Percentiles rank a stretch among this genome's conserved stretches.
Evolutionary conservation across 805 yeast genomes (phyloP).

Genomic region (Yamadazyma laniorum): DNA sequence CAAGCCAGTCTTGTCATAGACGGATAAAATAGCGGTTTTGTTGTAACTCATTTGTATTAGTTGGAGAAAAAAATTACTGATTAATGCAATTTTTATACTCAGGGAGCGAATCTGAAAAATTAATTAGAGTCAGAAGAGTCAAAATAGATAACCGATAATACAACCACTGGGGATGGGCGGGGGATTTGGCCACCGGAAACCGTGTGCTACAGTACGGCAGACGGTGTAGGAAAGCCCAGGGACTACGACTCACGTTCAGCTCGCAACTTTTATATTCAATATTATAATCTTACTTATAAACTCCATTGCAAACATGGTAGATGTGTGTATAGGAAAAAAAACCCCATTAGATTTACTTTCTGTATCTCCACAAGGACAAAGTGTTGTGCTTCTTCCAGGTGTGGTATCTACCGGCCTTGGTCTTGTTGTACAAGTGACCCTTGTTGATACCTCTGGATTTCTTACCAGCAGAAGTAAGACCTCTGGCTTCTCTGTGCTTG

Average conservation of each 20-base stretch:
- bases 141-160: too few species aligned
- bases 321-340: too few species aligned
- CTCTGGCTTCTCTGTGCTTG: slow-evolving; percentile 99
- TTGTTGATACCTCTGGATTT: slow-evolving; percentile 99
- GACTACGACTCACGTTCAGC: too few species aligned
- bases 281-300: too few species aligned
- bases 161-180: too few species aligned
- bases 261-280: too few species aligned
- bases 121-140: slow-evolving; percentile 9
- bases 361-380: slow-evolving; percentile 98
- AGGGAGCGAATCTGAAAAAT: slow-evolving; percentile 7
- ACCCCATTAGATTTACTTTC: too few species aligned
- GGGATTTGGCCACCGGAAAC: too few species aligned
- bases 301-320: too few species aligned
- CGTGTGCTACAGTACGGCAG: too few species aligned
- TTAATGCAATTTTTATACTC: slow-evolving; percentile 1
- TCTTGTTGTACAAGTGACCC: slow-evolving; percentile 99
- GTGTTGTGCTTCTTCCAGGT: slow-evolving; percentile 99
- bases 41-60: slow-evolving; percentile 28
- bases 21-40: slow-evolving; percentile 93
- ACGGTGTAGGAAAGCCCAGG: too few species aligned
- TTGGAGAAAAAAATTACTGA: not conserved
- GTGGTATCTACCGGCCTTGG: slow-evolving; percentile 98
- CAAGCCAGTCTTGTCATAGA: slow-evolving; percentile 95
- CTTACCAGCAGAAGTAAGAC: slow-evolving; percentile 97